A percentile compares a stretch with the other conserved stretches of the same genome.
phyloP scores from a whole-genome alignment of 208 protist genomes.

The Porcisia deanei region DNA sequence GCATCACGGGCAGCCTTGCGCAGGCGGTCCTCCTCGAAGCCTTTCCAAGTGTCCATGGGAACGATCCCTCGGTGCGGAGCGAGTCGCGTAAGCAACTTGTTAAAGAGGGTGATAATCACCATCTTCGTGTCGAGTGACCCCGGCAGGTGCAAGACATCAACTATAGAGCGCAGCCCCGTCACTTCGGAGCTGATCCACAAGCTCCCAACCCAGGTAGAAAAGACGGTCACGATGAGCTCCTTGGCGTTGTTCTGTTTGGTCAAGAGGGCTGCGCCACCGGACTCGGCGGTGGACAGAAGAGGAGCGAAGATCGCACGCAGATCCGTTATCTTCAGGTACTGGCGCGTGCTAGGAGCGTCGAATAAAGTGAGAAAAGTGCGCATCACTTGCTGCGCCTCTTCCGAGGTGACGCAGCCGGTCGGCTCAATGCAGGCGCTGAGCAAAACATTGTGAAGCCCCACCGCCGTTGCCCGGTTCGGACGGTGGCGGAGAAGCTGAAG shows the following conservation, averaged over 20 bases:
- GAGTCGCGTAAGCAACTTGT: conserved; percentile 69
- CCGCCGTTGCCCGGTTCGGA: conserved; percentile 48
- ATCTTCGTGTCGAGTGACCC: conserved; percentile 84
- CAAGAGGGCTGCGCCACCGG: conserved; percentile 33
- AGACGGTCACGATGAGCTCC: conserved; percentile 70
- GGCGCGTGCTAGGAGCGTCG: conserved; percentile 59
- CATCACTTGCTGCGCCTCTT: conserved; percentile 68
- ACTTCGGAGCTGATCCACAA: conserved; percentile 78
- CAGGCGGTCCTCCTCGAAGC: conserved; percentile 65
- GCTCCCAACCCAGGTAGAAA: conserved; percentile 76
- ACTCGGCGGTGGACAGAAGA: conserved; percentile 48
- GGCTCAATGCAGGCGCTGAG: conserved; percentile 63
- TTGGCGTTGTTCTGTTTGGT: conserved; percentile 74
- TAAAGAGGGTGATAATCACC: conserved; percentile 86
- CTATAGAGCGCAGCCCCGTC: conserved; percentile 73
- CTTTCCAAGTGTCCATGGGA: conserved; percentile 63
- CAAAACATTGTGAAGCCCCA: conserved; percentile 59
- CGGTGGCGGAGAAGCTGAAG: conserved; percentile 43
- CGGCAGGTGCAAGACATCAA: conserved; percentile 84
- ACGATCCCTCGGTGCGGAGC: conserved; percentile 81
- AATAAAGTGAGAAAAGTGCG: conserved; percentile 65
- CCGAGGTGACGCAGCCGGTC: conserved; percentile 50
- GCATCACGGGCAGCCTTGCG: conserved; percentile 27
- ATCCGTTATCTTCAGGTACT: conserved; percentile 74
- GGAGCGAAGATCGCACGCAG: conserved; percentile 77